phyloP scores from a whole-genome alignment of 1,284 basidiomycete species.

The Irpex sp. region DNA sequence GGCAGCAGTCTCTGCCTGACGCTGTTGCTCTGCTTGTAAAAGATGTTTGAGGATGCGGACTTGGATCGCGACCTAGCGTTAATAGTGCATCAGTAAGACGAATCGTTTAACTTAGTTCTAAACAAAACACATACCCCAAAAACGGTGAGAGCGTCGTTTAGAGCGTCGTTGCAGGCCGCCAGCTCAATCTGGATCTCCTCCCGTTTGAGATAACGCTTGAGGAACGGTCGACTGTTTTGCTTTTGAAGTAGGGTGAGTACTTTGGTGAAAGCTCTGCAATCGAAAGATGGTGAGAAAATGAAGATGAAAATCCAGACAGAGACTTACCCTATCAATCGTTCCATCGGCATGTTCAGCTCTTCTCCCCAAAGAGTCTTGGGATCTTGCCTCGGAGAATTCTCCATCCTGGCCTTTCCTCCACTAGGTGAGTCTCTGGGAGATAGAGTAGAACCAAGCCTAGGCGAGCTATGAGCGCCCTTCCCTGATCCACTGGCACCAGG shows the following conservation, averaged over 20 bases:
- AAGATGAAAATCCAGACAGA: neutral
- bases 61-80: conserved; percentile 43
- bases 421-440: neutral
- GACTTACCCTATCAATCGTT: conserved; percentile 49
- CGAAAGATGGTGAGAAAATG: neutral
- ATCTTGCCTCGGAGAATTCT: neutral
- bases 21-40: conserved; percentile 33
- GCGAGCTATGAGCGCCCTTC: conserved; percentile 1
- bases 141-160: conserved; percentile 52
- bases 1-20: conserved; percentile 26
- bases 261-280: conserved; percentile 23
- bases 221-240: conserved; percentile 64
- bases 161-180: conserved; percentile 44
- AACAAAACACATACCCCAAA: conserved; percentile 45
- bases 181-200: conserved; percentile 65
- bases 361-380: conserved; percentile 23
- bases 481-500: neutral
- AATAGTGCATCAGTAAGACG: neutral
- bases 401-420: neutral
- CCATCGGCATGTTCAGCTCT: conserved; percentile 36
- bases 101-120: neutral
- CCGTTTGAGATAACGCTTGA: conserved; percentile 75
- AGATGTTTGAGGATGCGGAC: conserved; percentile 58
- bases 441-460: neutral
- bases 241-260: conserved; percentile 54